These are phyloP conservation scores for Zymoseptoria brevis DNA, from an alignment of 2,329 filamentous ascomycete genomes.

Conservation along the genomic window DNA sequence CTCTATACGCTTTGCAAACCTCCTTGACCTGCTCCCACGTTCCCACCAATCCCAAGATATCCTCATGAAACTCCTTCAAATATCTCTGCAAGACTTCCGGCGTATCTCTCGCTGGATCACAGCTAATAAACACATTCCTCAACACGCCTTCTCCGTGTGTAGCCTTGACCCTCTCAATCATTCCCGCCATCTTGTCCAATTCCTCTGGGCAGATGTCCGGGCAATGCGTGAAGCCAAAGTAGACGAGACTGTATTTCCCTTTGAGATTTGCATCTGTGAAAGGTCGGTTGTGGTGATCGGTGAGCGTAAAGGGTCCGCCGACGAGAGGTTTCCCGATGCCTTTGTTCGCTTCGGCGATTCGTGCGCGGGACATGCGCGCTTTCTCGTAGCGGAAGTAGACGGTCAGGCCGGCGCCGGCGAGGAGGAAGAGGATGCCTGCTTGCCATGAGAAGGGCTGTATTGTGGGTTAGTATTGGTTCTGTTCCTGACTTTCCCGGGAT, in stretches of 20 bases:
- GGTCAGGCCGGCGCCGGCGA: conserved; percentile 67
- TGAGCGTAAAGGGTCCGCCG: conserved; percentile 73
- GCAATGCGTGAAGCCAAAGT: conserved; percentile 97
- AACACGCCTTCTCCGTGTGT: conserved; percentile 45
- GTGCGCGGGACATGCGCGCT: conserved; percentile 77
- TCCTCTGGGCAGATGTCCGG: conserved; percentile 98
- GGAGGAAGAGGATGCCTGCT: conserved; percentile 76
- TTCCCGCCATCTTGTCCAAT: conserved; percentile 97
- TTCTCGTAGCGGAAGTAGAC: conserved; percentile 94
- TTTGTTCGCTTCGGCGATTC: conserved; percentile 85
- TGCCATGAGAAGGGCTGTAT: conserved; percentile 84
- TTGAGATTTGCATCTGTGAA: conserved; percentile 76
- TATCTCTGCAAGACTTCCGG: conserved; percentile 79
- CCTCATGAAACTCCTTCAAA: conserved; percentile 80
- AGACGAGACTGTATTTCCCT: conserved; percentile 81
- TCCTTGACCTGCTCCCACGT: conserved; percentile 90
- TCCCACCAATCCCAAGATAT: conserved; percentile 81
- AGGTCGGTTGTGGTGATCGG: conserved; percentile 70
- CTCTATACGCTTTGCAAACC: conserved; percentile 89
- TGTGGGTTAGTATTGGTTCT: conserved; percentile 5
- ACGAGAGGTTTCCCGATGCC: conserved; percentile 89
- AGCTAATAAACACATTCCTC: conserved; percentile 84
- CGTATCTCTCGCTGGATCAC: conserved; percentile 85
- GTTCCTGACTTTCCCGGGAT: conserved; percentile 3
- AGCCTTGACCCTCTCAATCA: conserved; percentile 64